Conservation (phyloP, 2,329 filamentous ascomycete genomes). For the Cercospora citrullina region DNA sequence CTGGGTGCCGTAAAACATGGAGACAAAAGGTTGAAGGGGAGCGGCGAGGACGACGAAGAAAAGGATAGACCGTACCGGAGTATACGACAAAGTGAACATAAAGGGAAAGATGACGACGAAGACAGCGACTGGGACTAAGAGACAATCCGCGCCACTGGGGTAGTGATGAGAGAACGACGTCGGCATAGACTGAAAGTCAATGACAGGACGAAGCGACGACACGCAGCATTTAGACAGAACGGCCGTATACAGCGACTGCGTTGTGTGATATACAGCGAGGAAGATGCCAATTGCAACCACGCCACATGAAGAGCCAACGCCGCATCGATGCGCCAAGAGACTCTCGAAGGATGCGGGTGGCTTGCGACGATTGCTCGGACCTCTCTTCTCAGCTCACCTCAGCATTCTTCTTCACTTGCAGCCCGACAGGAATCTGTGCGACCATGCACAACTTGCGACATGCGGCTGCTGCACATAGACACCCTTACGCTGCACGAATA, state of each 20-base stretch:
- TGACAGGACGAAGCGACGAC: background rate
- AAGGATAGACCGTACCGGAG: conserved; percentile 16
- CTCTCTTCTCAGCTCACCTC: background rate
- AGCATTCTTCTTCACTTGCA: background rate
- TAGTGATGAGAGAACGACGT: background rate
- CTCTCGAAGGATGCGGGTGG: background rate
- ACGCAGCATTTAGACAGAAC: background rate
- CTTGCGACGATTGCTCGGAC: background rate
- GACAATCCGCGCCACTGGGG: background rate
- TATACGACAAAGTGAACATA: conserved; percentile 32
- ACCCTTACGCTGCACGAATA: conserved; percentile 26
- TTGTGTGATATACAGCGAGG: background rate
- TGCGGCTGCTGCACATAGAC: conserved; percentile 28
- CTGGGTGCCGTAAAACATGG: conserved; percentile 75
- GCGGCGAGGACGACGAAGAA: conserved; percentile 56
- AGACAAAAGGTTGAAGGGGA: conserved; percentile 72
- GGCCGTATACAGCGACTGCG: background rate
- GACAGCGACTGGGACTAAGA: conserved; percentile 59
- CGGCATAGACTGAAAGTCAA: background rate
- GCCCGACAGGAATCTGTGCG: background rate
- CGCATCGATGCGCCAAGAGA: background rate
- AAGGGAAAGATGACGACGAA: conserved; percentile 49
- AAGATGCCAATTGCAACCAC: background rate
- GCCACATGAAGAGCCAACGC: background rate
- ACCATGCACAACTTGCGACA: conserved; percentile 4